Evolutionary conservation across 176 grass and related monocot genomes (phyloP).

Genomic region (Raddia distichophylla): DNA sequence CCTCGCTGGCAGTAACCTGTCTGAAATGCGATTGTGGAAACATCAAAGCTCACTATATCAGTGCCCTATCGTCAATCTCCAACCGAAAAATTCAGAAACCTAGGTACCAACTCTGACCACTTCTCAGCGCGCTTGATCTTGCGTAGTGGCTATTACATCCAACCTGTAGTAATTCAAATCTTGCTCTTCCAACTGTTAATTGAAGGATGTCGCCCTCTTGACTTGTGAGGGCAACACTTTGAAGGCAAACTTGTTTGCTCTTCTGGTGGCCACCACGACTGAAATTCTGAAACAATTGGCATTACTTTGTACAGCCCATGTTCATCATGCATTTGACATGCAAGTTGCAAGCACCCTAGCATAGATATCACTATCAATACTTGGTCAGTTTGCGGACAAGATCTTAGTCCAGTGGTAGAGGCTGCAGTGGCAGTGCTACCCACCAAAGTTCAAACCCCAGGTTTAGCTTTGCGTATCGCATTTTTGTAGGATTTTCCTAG

Average conservation of each 20-base stretch:
- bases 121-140: neutral
- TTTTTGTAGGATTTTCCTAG: too few relatives aligned
- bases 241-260: neutral
- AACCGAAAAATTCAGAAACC: neutral
- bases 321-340: neutral
- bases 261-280: neutral
- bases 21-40: slow-evolving; percentile 15
- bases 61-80: neutral
- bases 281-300: slow-evolving; percentile 17
- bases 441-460: too few relatives aligned
- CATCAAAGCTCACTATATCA: neutral
- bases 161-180: neutral
- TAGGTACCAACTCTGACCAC: neutral
- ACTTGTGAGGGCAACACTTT: neutral
- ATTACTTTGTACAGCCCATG: neutral
- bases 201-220: neutral
- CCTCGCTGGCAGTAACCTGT: neutral
- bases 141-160: neutral
- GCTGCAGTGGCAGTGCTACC: too few relatives aligned
- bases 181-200: neutral
- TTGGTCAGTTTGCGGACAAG: too few relatives aligned
- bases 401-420: too few relatives aligned
- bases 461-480: too few relatives aligned
- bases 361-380: neutral
- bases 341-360: neutral